phyloP scores from a whole-genome alignment of 768 basidiomycete species.

The Pholiota conissans region DNA sequence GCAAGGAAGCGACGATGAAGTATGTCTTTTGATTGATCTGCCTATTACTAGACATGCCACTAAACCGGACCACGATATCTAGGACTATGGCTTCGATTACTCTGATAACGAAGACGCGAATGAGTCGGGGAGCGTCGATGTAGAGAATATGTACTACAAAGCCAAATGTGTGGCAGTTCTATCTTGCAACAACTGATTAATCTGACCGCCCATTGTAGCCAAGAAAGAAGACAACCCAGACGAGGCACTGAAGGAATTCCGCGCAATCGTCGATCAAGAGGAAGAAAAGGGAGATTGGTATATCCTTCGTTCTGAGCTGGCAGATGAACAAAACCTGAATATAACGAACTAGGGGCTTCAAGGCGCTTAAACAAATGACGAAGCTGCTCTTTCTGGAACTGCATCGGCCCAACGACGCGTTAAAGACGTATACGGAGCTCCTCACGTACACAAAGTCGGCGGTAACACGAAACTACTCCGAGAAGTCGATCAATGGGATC shows the following conservation, averaged over 20 bases:
- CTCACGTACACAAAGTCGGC: conserved; percentile 94
- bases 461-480: conserved; percentile 93
- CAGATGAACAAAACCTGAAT: background rate
- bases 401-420: conserved; percentile 78
- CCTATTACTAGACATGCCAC: conserved; percentile 9
- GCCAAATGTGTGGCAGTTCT: conserved; percentile 76
- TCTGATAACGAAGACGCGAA: conserved; percentile 87
- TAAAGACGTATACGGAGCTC: conserved; percentile 82
- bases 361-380: conserved; percentile 95
- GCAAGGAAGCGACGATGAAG: conserved; percentile 88
- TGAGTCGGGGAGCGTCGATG: conserved; percentile 79
- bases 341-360: conserved; percentile 80
- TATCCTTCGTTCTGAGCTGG: background rate
- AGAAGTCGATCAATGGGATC: conserved; percentile 98
- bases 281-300: conserved; percentile 95
- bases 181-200: background rate
- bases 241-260: conserved; percentile 87
- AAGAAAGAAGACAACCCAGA: conserved; percentile 95
- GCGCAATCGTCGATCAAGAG: conserved; percentile 86
- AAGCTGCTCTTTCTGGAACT: conserved; percentile 86
- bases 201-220: conserved; percentile 45
- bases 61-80: conserved; percentile 1
- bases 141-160: conserved; percentile 98
- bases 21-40: conserved; percentile 26
- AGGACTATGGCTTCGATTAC: conserved; percentile 98